Evolutionary conservation across 1,139 yeast species (phyloP), one percentile per base, ranked within the genome.

Genomic region (Blastobotrys petasosporus): DNA sequence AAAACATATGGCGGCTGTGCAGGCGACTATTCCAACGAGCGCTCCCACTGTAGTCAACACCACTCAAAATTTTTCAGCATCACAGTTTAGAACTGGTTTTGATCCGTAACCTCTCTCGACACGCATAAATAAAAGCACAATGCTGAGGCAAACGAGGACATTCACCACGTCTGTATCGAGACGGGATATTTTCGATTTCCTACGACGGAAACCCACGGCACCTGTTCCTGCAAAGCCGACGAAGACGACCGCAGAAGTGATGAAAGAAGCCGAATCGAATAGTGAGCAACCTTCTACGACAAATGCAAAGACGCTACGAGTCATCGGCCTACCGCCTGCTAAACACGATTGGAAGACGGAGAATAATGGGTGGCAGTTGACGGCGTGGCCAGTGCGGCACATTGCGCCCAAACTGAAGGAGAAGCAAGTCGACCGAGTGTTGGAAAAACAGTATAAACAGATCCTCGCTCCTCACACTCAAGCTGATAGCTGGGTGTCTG

Each of bases 361-460:
- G 32, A 45, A 47, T 11, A 48, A 56, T 39, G 55, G 58, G 30
- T 57, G 55, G 42, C 53, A 52, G 29, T 55, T 63, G 41, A 46
- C 50, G 23, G 58, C 67, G 15, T 64, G 62, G 62, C 67, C 67
- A 9, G 52, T 60, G 9, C 51, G 50, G 37, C 49, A 47, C 30
- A 50, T 57, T 38, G 48, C 53, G 13, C 54, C 59, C 10, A 54
- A 51, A 34, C 47, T 62, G 31, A 47, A 54, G 1, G 47, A 44
- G 9, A 44, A 45, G n/a, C 40, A 51, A 34, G 56, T 64, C 29
- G 50, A 47, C 11, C 40, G 42, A 4, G 58, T 58, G 3, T 44
- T 57, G 30, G 32, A 49, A 15, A 5, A 41, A 10, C 20, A 20
- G 15, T 41, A 36, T 25, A 16, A 16, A 4, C 25, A 39, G 34